Evolutionary conservation across 306 rosid genomes (phyloP), one percentile per base, ranked within the genome.

Genomic region (Dicorynia guianensis): DNA sequence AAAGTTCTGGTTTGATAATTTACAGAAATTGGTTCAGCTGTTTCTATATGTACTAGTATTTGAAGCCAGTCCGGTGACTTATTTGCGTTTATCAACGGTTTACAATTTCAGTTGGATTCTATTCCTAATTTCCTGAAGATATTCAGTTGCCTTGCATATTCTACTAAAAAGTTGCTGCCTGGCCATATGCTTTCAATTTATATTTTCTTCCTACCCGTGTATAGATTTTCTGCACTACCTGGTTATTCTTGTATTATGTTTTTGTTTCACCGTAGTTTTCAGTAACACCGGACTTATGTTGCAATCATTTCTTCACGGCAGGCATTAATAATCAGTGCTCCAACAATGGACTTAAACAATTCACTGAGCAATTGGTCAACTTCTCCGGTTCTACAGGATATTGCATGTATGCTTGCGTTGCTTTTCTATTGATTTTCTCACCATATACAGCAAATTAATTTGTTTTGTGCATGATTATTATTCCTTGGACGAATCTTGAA

Each of bases 271-370:
- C 38, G 14, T 62, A 8, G 13, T 49, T 61, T 63, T 55, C 6
- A 59, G 25, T 70, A 67, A 49, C 6, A 50, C 57, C 17, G 33
- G 18, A 38, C 63, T 63, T 11, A 36, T 69, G 47, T 69, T 30
- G 30, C 74, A 46, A 58, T 81, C 67, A 75, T 63, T 25, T 72
- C n/a, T 47, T 79, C 5, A 25, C 83, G 80, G 30, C 82, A 96
- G 99, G 98, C 50, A 92, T 96, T 80, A 84, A 88, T 49, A 85
- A 87, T 69, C 84, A 89, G 78, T 96, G 99, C 81, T 77, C 96
- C 34, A 59, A 71, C 62, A 52, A 7, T 76, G 93, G 86, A 57
- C 73, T 86, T 61, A 81, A 79, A 62, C 75, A 48, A 9, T 76
- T 87, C 83, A 88, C 96, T 0, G 38, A 87, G 81, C 54, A 57